phyloP scores from a whole-genome alignment of 2,329 filamentous ascomycete species.

The Pseudocercospora cruenta region DNA sequence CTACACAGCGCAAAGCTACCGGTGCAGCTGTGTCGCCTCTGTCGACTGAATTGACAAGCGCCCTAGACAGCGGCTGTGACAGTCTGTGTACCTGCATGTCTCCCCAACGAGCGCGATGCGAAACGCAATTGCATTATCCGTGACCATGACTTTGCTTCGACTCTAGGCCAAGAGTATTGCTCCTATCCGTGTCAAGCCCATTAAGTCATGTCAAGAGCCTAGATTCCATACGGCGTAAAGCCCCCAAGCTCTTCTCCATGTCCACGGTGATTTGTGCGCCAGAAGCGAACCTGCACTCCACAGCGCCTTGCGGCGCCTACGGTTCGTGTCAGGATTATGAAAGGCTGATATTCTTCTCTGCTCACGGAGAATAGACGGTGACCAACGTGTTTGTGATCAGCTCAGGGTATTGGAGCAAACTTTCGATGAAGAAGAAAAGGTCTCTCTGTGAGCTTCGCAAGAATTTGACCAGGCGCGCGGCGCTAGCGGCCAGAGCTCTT shows the following conservation, averaged over 20 bases:
- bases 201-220: neutral
- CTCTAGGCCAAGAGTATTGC: neutral
- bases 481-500: neutral
- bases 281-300: conserved; percentile 19
- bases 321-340: conserved; percentile 16
- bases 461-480: neutral
- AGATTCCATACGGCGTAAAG: neutral
- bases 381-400: conserved; percentile 9
- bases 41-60: too few relatives aligned
- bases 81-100: too few relatives aligned
- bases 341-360: conserved; percentile 13
- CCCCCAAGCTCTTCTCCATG: neutral
- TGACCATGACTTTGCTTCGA: neutral
- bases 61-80: too few relatives aligned
- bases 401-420: conserved; percentile 12
- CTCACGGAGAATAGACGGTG: conserved; percentile 12
- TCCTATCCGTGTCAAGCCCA: neutral
- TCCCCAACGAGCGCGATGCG: too few relatives aligned
- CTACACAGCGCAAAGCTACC: neutral
- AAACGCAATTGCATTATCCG: neutral
- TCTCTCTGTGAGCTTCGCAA: neutral
- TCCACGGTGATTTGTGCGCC: conserved; percentile 8
- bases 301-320: conserved; percentile 7
- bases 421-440: neutral
- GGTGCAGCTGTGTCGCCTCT: neutral